Evolutionary conservation across 768 basidiomycete species (phyloP), one percentile per base, ranked within the genome.

Genomic region (Kwoniella sp.): DNA sequence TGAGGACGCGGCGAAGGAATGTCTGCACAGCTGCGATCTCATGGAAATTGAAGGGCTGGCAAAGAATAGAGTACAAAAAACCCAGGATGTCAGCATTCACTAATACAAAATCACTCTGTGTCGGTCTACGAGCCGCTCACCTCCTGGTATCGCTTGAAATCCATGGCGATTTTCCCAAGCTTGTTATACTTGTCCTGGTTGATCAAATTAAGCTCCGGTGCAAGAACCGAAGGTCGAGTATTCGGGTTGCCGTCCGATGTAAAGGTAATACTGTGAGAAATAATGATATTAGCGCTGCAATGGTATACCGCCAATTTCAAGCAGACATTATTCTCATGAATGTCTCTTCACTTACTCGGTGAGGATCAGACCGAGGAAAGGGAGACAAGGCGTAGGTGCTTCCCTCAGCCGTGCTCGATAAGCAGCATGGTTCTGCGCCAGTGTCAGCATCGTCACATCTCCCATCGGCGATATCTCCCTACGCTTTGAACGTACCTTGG

Each of bases 141-240:
- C 69, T 74, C 67, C 53, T 80, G 79, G 55, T 71, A 82, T 38
- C 75, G 62, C 53, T 68, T 68, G 45, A 73, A 70, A 86, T 90
- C 90, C 83, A 90, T 88, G 50, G 93, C 86, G 71, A 95, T 92
- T 74, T 88, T 85, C 34, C 89, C 89, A 64, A 94, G 85, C 78
- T 92, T 95, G 75, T 90, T 90, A 73, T 96, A 98, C 81, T 96
- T 95, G 81, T 94, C 95, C 76, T 96, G 93, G 81, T 99, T 99
- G 78, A 98, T 85, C 41, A 99, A 82, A 72, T 88, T 90, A 81
- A 91, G 88, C 64, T 85, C 85, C 0, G 89, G 84, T 59, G 87
- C 87, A 62, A 86, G 80, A 0, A 93, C 90, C 4, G 93, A 91
- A 17, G 87, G 86, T 69, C 95, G 86, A 72, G 89, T 84, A 15